A percentile compares a stretch with the other conserved stretches of the same genome.
These are phyloP conservation scores for Ogataea nakhonphanomensis DNA, from an alignment of 805 yeast species.

Conservation along the genomic window DNA sequence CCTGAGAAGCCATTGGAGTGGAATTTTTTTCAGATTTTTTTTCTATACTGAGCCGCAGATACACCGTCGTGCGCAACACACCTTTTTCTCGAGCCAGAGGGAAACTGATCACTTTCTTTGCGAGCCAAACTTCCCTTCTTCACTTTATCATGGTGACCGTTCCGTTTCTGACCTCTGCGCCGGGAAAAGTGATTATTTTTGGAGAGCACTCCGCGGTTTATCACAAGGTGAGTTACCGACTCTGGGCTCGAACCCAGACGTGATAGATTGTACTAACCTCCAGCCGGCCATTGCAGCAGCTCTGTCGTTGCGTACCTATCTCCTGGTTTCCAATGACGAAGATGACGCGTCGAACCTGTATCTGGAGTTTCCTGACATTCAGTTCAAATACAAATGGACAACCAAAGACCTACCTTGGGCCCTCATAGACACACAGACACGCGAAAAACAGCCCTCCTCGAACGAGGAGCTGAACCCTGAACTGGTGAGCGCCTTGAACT, in stretches of 20 bases:
- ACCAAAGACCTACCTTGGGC: slow-evolving; percentile 61
- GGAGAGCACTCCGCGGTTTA: slow-evolving; percentile 98
- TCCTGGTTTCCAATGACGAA: slow-evolving; percentile 53
- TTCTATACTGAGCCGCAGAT: slow-evolving; percentile 14
- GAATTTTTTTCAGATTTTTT: slow-evolving; percentile 13
- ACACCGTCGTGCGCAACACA: slow-evolving; percentile 5
- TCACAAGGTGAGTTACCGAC: slow-evolving; percentile 46
- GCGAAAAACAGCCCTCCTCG: slow-evolving; percentile 29
- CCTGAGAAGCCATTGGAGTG: slow-evolving; percentile 37
- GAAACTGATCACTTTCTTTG: slow-evolving; percentile 2
- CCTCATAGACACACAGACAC: slow-evolving; percentile 26
- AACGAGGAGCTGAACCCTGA: slow-evolving; percentile 60
- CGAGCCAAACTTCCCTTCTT: not conserved
- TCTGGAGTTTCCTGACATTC: slow-evolving; percentile 82
- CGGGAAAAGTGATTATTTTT: slow-evolving; percentile 92
- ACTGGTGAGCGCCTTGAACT: slow-evolving; percentile 47
- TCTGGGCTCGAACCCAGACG: not conserved
- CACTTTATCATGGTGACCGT: slow-evolving; percentile 12
- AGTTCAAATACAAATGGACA: slow-evolving; percentile 62
- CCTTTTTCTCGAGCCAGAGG: slow-evolving; percentile 1
- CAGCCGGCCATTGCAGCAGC: slow-evolving; percentile 96
- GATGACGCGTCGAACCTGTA: slow-evolving; percentile 42
- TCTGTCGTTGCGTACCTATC: slow-evolving; percentile 76
- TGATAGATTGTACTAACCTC: not conserved
- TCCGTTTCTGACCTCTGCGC: slow-evolving; percentile 84